phyloP scores from a whole-genome alignment of 139 green algal genomes.

The Tetraselmis striata region DNA sequence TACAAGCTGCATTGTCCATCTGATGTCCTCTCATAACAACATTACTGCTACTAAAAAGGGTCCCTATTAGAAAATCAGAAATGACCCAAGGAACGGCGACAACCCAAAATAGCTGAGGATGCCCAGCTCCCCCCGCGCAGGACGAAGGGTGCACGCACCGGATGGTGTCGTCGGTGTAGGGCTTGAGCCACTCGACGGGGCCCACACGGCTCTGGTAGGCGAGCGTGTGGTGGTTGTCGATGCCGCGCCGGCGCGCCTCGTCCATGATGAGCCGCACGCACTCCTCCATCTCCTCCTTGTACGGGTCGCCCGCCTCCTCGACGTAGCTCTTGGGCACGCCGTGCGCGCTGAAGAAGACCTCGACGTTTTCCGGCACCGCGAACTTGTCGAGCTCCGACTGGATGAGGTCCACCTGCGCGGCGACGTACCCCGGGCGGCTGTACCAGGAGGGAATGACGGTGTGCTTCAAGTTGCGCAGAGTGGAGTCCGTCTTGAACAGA shows the following conservation, averaged over 20 bases:
- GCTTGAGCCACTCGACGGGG: constrained; percentile 93
- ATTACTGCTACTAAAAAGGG: too few relatives aligned
- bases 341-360: constrained; percentile 96
- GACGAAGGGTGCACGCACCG: constrained; percentile 26
- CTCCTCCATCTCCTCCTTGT: constrained; percentile 98
- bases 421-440: constrained; percentile 84
- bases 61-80: too few relatives aligned
- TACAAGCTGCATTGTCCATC: too few relatives aligned
- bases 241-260: constrained; percentile 59
- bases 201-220: constrained; percentile 96
- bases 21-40: too few relatives aligned
- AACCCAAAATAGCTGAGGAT: too few relatives aligned
- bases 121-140: too few relatives aligned
- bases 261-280: constrained; percentile 92
- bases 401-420: constrained; percentile 92
- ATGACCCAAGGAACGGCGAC: too few relatives aligned
- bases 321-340: constrained; percentile 96
- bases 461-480: constrained; percentile 57
- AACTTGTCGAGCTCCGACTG: constrained; percentile 62
- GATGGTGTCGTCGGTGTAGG: constrained; percentile 97
- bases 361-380: constrained; percentile 20
- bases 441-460: constrained; percentile 89
- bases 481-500: constrained; percentile 51
- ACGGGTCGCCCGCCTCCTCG: constrained; percentile 90
- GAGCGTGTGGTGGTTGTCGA: constrained; percentile 86